phyloP scores from a whole-genome alignment of 2,329 filamentous ascomycete genomes.

The Incumbomyces lentus region DNA sequence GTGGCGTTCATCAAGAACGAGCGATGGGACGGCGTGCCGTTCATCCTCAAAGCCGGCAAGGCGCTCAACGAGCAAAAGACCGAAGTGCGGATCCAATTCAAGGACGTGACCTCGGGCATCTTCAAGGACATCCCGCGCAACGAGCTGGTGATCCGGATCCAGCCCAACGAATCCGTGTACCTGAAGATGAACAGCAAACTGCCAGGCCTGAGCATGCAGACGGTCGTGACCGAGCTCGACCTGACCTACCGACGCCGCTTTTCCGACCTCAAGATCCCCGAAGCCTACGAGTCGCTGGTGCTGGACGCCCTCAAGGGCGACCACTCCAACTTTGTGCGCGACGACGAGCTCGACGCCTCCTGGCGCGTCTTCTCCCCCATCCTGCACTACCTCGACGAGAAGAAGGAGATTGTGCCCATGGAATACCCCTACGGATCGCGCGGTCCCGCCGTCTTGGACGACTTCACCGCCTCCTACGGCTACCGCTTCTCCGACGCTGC shows the following conservation, averaged over 20 bases:
- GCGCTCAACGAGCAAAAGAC: slow-evolving; percentile 99
- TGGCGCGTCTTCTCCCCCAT: slow-evolving; percentile 98
- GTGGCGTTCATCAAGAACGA: slow-evolving; percentile 99
- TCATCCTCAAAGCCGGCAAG: slow-evolving; percentile 99
- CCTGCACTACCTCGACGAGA: slow-evolving; percentile 94
- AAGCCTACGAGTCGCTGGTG: slow-evolving; percentile 96
- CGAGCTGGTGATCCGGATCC: slow-evolving; percentile 97
- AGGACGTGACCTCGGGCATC: slow-evolving; percentile 97
- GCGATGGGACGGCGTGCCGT: slow-evolving; percentile 96
- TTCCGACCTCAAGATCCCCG: slow-evolving; percentile 97
- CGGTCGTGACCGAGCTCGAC: slow-evolving; percentile 94
- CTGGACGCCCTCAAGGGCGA: slow-evolving; percentile 96
- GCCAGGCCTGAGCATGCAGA: slow-evolving; percentile 97
- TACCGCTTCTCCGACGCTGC: slow-evolving; percentile 98
- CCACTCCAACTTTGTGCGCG: slow-evolving; percentile 97
- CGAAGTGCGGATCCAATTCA: slow-evolving; percentile 97
- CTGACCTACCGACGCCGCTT: slow-evolving; percentile 96
- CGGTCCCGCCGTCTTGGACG: slow-evolving; percentile 88
- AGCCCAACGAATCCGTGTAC: slow-evolving; percentile 98
- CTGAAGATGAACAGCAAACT: slow-evolving; percentile 99
- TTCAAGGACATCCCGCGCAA: slow-evolving; percentile 99
- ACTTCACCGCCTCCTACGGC: slow-evolving; percentile 95
- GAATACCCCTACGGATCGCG: slow-evolving; percentile 98
- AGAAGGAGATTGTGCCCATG: slow-evolving; percentile 99
- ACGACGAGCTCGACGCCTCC: slow-evolving; percentile 91